Base-by-base conservation (phyloP, 2,329 filamentous ascomycete species). In the Harringtonia aguacate region DNA sequence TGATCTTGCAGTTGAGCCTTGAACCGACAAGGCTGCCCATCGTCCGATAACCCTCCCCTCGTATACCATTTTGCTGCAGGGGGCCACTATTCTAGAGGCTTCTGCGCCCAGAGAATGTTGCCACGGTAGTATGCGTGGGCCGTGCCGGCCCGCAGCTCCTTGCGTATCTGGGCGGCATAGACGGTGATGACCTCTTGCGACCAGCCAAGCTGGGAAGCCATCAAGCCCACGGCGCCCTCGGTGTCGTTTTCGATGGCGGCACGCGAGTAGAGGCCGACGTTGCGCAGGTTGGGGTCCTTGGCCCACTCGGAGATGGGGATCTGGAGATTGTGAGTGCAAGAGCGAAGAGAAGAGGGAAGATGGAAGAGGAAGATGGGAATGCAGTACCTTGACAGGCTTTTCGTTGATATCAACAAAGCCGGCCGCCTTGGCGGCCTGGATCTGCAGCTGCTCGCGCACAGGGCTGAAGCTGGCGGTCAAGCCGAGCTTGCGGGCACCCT, bases 221-320 rank as follows among this genome's bases (percentile, higher is more conserved):
- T 35, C 29, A 48, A 44, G 30, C 48, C 28, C 12, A 50, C 40
- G 14, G 29, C 37, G 21, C 51, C 50, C 36, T 53, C 50, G 2
- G 31, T 40, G 35, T 52, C 50, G 35, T 44, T 39, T 17, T 46
- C 45, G 17, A 49, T 30, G 13, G 36, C 47, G 6, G 47, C 35
- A 30, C 44, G 31, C 13, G 36, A 33, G 28, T 51, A 54, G 30
- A 39, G 38, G 12, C 61, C 60, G 28, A 51, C 48, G 43, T 55
- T 50, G 50, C 50, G 56, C 24, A 53, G 33, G 14, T 55, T 51
- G 10, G 50, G 51, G 36, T 64, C 58, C 12, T 57, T 54, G 4
- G 60, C 56, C 63, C 64, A 66, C 1, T 50, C 43, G 0, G 60
- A 60, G 8, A 57, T 46, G 0, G 58, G 56, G 18, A 58, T 40